Evolutionary conservation across 2,329 filamentous ascomycete species (phyloP), one percentile per base, ranked within the genome.

Genomic region (Colletotrichum chlorophyti): DNA sequence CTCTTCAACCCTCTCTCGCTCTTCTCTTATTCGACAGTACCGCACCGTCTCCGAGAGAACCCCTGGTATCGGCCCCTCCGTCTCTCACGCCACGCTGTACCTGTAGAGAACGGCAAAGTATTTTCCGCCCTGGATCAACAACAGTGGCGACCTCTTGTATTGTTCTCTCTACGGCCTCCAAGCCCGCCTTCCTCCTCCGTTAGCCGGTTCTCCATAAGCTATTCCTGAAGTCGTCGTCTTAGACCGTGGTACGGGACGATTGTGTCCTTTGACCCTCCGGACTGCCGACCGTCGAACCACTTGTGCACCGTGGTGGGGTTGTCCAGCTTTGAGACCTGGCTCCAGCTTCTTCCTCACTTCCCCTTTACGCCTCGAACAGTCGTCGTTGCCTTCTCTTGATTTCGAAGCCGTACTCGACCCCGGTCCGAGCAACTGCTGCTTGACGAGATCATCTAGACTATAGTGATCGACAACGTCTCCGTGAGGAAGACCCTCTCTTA

Each of bases 241-340:
- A 17, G 9, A 46, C 45, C 42, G 54, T 48, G 50, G 54, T n/a
- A 55, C 45, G 51, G 43, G 31, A 31, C 51, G 38, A 40, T 55
- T 34, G 19, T 38, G 10, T 55, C 26, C 51, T 38, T 38, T 49
- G 55, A 40, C 52, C 31, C 31, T 43, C 38, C 52, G 51, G 50
- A 43, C 43, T 55, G 57, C 45, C 57, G 51, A 57, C 40, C 40
- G 57, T 60, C 57, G 57, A 50, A 57, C 51, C 45, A 60, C 52
- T 21, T 57, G 19, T 55, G 43, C 51, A 55, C 52, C 38, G 43
- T 55, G 45, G 51, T 60, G 51, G 45, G 51, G 57, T 57, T 50
- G 43, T 45, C 45, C 32, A 57, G 40, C 43, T 60, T 60, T 57
- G 51, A n/a, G n/a, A 45, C 43, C 26, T 45, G 45, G 24, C 24